Conservation (phyloP, 768 basidiomycete genomes). For the Podaxis carcinomalis region DNA sequence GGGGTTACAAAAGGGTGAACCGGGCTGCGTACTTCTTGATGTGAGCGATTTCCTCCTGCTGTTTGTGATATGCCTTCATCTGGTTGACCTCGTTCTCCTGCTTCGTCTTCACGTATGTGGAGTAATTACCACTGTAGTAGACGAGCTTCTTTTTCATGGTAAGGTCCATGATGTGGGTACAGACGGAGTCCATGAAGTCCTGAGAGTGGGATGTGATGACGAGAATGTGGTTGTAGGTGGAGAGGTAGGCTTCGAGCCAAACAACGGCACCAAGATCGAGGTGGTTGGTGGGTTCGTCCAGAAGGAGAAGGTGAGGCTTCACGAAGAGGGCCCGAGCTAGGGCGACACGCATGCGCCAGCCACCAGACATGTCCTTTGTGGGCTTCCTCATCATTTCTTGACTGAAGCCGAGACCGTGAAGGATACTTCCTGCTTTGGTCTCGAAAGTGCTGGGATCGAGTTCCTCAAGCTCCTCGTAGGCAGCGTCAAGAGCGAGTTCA, state of each 20-base stretch:
- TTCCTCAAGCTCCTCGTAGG: slow-evolving; percentile 96
- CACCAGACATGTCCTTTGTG: slow-evolving; percentile 98
- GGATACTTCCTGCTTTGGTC: slow-evolving; percentile 89
- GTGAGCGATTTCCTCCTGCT: slow-evolving; percentile 97
- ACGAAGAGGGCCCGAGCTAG: slow-evolving; percentile 94
- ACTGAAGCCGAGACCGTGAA: slow-evolving; percentile 95
- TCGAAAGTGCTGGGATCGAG: slow-evolving; percentile 96
- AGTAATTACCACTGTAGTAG: slow-evolving; percentile 95
- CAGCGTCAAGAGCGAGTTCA: slow-evolving; percentile 78
- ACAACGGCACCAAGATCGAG: slow-evolving; percentile 97
- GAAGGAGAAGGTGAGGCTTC: slow-evolving; percentile 91
- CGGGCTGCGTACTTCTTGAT: slow-evolving; percentile 80
- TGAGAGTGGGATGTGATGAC: slow-evolving; percentile 98
- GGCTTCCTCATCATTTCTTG: slow-evolving; percentile 92
- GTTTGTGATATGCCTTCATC: slow-evolving; percentile 99
- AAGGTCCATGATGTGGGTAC: slow-evolving; percentile 98
- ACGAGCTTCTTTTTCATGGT: slow-evolving; percentile 88
- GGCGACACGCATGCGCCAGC: slow-evolving; percentile 99
- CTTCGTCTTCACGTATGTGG: slow-evolving; percentile 96
- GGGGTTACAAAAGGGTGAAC: not conserved
- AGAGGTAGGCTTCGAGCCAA: slow-evolving; percentile 97
- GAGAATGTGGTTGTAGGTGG: slow-evolving; percentile 98
- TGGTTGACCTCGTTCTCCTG: slow-evolving; percentile 98
- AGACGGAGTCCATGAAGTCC: slow-evolving; percentile 97
- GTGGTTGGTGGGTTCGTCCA: slow-evolving; percentile 93